Conservation (phyloP, 2,329 filamentous ascomycete species). For the Cadophora sp. region DNA sequence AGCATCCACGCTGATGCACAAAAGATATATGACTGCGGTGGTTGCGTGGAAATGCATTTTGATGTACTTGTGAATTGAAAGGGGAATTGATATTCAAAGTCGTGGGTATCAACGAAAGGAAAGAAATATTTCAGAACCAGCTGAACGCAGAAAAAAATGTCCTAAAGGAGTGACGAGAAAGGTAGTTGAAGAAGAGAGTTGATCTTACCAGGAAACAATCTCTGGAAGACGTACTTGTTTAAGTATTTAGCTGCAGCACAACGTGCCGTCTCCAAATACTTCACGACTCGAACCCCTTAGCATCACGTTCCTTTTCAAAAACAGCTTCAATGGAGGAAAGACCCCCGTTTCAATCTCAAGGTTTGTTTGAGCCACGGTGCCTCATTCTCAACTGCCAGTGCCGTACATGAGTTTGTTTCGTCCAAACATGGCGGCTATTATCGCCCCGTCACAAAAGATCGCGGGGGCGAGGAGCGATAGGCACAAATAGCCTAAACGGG, state of each 20-base stretch:
- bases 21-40: constrained; percentile 6
- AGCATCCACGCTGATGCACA: constrained; percentile 4
- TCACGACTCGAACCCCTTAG: neutral
- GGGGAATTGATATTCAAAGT: neutral
- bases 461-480: neutral
- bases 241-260: neutral
- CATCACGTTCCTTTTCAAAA: constrained; percentile 11
- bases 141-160: neutral
- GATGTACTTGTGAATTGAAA: neutral
- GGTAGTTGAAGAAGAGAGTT: constrained; percentile 5
- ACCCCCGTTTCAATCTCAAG: constrained; percentile 3
- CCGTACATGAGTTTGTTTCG: constrained; percentile 12
- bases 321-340: constrained; percentile 14
- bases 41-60: constrained; percentile 16
- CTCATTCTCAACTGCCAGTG: neutral
- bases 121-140: constrained; percentile 6
- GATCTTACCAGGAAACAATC: neutral
- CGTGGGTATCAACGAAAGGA: neutral
- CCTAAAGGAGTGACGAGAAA: constrained; percentile 22
- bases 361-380: neutral
- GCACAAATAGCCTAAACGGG: neutral
- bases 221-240: neutral
- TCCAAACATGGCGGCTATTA: constrained; percentile 6
- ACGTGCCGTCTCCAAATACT: neutral
- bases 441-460: constrained; percentile 8